phyloP scores from a whole-genome alignment of 768 basidiomycete species.

The Chalciporus piperatus region DNA sequence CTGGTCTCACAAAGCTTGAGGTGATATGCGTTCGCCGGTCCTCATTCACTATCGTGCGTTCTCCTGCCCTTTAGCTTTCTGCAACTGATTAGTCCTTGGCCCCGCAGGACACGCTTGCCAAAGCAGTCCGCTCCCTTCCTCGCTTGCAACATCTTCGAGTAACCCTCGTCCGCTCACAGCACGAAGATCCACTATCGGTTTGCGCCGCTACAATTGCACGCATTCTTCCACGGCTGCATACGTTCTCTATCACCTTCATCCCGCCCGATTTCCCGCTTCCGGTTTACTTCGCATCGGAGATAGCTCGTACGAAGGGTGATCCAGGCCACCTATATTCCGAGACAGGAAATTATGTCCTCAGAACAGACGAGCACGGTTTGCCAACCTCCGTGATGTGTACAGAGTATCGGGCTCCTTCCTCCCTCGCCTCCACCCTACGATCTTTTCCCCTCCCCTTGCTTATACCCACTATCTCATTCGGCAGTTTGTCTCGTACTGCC shows the following conservation, averaged over 20 bases:
- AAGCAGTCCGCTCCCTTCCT: slow-evolving; percentile 56
- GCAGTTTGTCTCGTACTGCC: slow-evolving; percentile 29
- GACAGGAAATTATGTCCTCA: slow-evolving; percentile 55
- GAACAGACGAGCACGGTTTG: slow-evolving; percentile 62
- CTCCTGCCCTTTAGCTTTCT: neutral
- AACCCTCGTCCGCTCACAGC: slow-evolving; percentile 64
- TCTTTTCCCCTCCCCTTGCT: slow-evolving; percentile 28
- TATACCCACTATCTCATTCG: slow-evolving; percentile 9
- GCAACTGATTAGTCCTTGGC: neutral
- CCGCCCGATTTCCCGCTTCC: slow-evolving; percentile 53
- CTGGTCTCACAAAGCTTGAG: slow-evolving; percentile 59
- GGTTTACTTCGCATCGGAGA: slow-evolving; percentile 42
- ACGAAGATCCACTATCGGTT: slow-evolving; percentile 55
- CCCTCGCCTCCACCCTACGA: slow-evolving; percentile 28
- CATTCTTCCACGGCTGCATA: slow-evolving; percentile 61
- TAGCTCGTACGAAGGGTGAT: slow-evolving; percentile 33
- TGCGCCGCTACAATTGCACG: slow-evolving; percentile 64
- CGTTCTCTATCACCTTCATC: slow-evolving; percentile 66
- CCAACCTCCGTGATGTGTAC: slow-evolving; percentile 51
- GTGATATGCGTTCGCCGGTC: slow-evolving; percentile 66
- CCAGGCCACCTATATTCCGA: slow-evolving; percentile 29
- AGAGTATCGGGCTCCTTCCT: slow-evolving; percentile 40
- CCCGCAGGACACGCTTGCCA: slow-evolving; percentile 45
- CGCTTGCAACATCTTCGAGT: slow-evolving; percentile 62
- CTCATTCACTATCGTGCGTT: slow-evolving; percentile 65